phyloP scores from a whole-genome alignment of 2,329 filamentous ascomycete species.

The Fusarium pilosicola region DNA sequence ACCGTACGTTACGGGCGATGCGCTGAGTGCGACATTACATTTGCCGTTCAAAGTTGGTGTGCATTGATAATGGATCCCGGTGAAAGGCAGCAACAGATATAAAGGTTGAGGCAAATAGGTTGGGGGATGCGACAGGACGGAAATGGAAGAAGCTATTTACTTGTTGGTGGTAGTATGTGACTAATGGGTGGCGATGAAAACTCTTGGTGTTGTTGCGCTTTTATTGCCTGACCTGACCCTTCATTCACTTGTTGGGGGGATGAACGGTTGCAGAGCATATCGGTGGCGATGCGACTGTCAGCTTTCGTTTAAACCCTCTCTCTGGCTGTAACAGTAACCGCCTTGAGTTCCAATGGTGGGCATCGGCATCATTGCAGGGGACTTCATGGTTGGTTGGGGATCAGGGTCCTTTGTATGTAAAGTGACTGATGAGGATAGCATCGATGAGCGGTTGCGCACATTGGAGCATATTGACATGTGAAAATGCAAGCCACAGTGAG shows the following conservation, averaged over 20 bases:
- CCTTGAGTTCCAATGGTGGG: neutral
- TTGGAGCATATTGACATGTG: constrained; percentile 6
- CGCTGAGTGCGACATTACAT: constrained; percentile 7
- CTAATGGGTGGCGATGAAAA: constrained; percentile 28
- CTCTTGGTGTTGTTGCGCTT: constrained; percentile 22
- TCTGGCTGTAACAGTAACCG: neutral
- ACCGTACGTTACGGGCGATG: constrained; percentile 4
- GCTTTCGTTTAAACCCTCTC: neutral
- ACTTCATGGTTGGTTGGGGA: constrained; percentile 24
- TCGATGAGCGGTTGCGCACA: neutral
- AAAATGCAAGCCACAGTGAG: constrained; percentile 8
- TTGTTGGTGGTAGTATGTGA: constrained; percentile 12
- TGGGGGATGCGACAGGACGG: constrained; percentile 10
- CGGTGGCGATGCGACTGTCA: constrained; percentile 17
- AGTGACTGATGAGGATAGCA: constrained; percentile 4
- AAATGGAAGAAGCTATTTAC: constrained; percentile 20
- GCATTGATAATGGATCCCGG: neutral
- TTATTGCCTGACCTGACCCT: neutral
- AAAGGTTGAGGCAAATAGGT: neutral
- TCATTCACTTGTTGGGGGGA: constrained; percentile 3
- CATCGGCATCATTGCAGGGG: constrained; percentile 18
- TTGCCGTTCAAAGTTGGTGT: constrained; percentile 5
- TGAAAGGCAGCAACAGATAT: neutral
- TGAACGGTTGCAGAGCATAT: neutral
- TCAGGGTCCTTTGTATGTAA: constrained; percentile 2